Percentiles rank a stretch among this genome's conserved stretches.
phyloP scores from a whole-genome alignment of 108 stramenopile species.

The Skeletonema tropicum region DNA sequence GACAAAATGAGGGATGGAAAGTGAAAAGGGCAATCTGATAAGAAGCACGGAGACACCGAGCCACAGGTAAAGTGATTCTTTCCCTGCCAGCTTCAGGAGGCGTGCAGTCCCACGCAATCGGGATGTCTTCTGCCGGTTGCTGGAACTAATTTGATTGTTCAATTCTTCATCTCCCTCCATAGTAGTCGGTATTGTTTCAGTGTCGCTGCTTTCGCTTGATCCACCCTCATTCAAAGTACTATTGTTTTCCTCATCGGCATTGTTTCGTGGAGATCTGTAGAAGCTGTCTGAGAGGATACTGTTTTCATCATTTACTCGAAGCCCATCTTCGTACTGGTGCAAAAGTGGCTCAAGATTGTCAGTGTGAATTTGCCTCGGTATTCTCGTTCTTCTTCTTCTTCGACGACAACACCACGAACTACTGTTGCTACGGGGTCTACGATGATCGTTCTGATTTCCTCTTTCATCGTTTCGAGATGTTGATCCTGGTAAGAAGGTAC shows the following conservation, averaged over 20 bases:
- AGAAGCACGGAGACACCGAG: constrained; percentile 82
- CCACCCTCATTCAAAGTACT: not conserved
- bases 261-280: not conserved
- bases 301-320: constrained; percentile 3
- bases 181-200: not conserved
- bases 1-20: constrained; percentile 89
- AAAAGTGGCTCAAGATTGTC: constrained; percentile 20
- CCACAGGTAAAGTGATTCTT: constrained; percentile 77
- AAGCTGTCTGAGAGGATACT: not conserved
- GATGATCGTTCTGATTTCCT: not conserved
- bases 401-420: constrained; percentile 11
- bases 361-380: not conserved
- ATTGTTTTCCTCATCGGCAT: constrained; percentile 2
- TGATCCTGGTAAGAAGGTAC: constrained; percentile 60
- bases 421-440: not conserved
- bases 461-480: not conserved
- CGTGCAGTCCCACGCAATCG: constrained; percentile 77
- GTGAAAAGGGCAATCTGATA: constrained; percentile 84
- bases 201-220: not conserved
- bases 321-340: constrained; percentile 10
- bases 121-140: constrained; percentile 35
- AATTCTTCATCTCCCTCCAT: constrained; percentile 4
- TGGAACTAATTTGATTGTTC: not conserved
- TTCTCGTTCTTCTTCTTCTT: not conserved
- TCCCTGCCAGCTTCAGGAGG: constrained; percentile 75